Percentiles rank a stretch among this genome's conserved stretches.
Evolutionary conservation across 306 rosid species (phyloP).

Genomic region (Trichosanthes cucumerina): DNA sequence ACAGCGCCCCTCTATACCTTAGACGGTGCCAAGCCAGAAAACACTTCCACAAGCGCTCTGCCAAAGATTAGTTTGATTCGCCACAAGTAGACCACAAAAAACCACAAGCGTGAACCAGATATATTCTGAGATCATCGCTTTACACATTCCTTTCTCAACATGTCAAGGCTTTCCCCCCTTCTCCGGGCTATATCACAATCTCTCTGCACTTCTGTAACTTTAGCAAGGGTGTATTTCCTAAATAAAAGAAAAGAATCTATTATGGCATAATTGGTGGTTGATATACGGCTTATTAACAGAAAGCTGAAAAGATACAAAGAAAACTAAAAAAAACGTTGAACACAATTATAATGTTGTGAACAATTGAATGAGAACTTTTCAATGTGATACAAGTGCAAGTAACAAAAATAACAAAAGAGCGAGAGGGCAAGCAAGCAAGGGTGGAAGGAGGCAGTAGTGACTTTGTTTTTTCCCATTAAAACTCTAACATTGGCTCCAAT

Average conservation of each 20-base stretch:
- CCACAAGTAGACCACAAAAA: background rate
- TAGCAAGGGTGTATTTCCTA: background rate
- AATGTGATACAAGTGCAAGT: background rate
- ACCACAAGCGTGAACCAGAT: background rate
- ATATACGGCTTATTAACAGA: background rate
- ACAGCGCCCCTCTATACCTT: background rate
- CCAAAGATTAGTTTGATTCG: slow-evolving; percentile 2
- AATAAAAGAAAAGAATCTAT: background rate
- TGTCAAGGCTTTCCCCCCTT: background rate
- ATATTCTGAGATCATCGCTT: background rate
- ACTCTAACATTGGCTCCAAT: background rate
- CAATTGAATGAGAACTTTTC: background rate
- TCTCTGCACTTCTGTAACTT: background rate
- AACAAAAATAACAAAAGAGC: background rate
- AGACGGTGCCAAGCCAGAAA: background rate
- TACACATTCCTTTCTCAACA: background rate
- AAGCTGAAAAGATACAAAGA: background rate
- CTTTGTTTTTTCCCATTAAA: background rate
- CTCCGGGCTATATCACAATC: background rate
- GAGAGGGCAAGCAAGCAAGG: background rate
- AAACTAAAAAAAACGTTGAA: background rate
- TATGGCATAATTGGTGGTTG: background rate
- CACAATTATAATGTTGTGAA: background rate
- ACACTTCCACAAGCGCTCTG: background rate
- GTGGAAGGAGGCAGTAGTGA: background rate